phyloP scores from a whole-genome alignment of 139 green algal genomes.

The Ulvella scutata region DNA sequence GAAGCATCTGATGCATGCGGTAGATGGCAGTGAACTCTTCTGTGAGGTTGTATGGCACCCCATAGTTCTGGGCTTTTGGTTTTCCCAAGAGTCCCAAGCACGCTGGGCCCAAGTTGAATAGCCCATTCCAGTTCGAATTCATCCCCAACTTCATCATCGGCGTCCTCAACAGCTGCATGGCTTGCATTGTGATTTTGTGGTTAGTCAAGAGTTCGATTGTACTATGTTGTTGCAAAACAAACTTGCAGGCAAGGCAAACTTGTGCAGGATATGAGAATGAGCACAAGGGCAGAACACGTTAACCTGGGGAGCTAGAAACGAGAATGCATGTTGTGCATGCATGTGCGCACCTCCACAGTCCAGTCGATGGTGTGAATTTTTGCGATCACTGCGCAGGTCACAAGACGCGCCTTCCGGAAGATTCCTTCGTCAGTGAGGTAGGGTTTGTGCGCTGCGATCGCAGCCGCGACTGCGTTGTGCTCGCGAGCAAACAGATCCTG shows the following conservation, averaged over 20 bases:
- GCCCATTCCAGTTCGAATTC: not conserved
- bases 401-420: not conserved
- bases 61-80: not conserved
- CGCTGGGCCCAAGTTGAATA: not conserved
- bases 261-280: no score
- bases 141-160: not conserved
- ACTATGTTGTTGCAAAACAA: no score
- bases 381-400: not conserved
- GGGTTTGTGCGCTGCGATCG: not conserved
- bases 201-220: no score
- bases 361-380: conserved; percentile 2
- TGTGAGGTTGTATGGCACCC: not conserved
- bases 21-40: not conserved
- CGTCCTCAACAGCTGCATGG: not conserved
- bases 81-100: not conserved
- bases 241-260: no score
- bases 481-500: not conserved
- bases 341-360: not conserved
- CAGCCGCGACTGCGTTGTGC: not conserved
- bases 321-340: no score
- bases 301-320: no score
- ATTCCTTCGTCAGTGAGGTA: not conserved
- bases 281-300: no score
- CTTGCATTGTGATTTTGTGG: no score
- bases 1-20: conserved; percentile 1